Evolutionary conservation across 2,329 filamentous ascomycete species (phyloP), one percentile per base, ranked within the genome.

Genomic region (Stemphylium beticola): DNA sequence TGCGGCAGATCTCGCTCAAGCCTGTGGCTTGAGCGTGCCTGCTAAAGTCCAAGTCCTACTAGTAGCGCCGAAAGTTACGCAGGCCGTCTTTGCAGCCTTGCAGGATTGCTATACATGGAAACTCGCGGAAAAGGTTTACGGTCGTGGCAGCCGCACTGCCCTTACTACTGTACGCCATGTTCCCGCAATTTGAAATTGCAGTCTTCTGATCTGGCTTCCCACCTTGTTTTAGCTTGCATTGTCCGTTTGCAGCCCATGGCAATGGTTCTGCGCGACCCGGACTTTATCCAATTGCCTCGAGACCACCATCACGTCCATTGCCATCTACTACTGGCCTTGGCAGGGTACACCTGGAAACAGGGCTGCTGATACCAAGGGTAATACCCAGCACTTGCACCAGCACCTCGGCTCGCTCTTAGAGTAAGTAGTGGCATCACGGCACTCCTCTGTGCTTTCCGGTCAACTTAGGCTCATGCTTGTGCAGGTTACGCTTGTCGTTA

Each of bases 251-350:
- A 96, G 87, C 75, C 91, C 95, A 6, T 99, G 95, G 92, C 92
- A 97, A 74, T 98, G 91, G 91, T 98, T 95, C 76, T 95, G 89
- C 77, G 95, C 92, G 1, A 93, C 92, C 0, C 85, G 95, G 41
- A 96, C 95, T 0, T 89, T 99, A 69, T 97, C 93, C 49, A 99
- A 99, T 77, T 95, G 88, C 47, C 80, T 98, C 4, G 95, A 99
- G 79, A 92, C 89, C n/a, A 90, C 90, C 0, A 78, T 99, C 64
- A 97, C 93, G 4, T 81, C 90, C 55, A 82, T 86, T 66, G 93
- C 92, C 1, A 79, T 98, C 40, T 87, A 86, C 71, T 85, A 87
- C 65, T 98, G 92, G 90, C 93, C 95, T 11, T 98, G 95, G 93
- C 80, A 85, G 53, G 68, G 74, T 44, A 41, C 57, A 50, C 43